These are phyloP conservation scores for Pelagomonas calceolata DNA, from an alignment of 108 stramenopile genomes.

Conservation along the genomic window DNA sequence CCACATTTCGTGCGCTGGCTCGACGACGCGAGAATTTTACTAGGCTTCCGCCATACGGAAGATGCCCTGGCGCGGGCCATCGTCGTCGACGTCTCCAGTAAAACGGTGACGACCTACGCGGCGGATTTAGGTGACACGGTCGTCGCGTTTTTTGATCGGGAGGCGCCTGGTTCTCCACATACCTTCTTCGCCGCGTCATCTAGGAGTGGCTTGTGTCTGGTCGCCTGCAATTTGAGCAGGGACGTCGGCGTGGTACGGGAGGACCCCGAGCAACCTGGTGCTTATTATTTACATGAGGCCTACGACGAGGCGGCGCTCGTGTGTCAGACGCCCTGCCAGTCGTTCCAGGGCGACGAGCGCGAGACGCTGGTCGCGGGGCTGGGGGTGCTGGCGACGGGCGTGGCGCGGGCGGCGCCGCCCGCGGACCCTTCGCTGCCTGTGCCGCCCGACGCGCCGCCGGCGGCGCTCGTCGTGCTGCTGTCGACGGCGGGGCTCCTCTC, in stretches of 20 bases:
- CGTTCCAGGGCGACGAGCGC: not conserved
- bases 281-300: not conserved
- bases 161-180: too few relatives aligned
- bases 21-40: too few relatives aligned
- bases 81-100: too few relatives aligned
- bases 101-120: too few relatives aligned
- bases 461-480: not conserved
- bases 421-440: not conserved
- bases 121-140: too few relatives aligned
- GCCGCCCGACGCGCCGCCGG: not conserved
- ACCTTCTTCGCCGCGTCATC: too few relatives aligned
- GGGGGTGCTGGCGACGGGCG: not conserved
- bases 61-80: too few relatives aligned
- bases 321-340: not conserved
- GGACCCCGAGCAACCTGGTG: not conserved
- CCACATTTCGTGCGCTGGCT: too few relatives aligned
- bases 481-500: not conserved
- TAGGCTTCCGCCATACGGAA: too few relatives aligned
- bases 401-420: not conserved
- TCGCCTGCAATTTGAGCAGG: not conserved
- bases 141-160: too few relatives aligned
- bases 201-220: not conserved
- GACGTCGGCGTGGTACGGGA: not conserved
- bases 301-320: not conserved
- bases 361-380: not conserved